Evolutionary conservation across 768 basidiomycete species (phyloP), one percentile per base, ranked within the genome.

Genomic region (Collybia sp.): DNA sequence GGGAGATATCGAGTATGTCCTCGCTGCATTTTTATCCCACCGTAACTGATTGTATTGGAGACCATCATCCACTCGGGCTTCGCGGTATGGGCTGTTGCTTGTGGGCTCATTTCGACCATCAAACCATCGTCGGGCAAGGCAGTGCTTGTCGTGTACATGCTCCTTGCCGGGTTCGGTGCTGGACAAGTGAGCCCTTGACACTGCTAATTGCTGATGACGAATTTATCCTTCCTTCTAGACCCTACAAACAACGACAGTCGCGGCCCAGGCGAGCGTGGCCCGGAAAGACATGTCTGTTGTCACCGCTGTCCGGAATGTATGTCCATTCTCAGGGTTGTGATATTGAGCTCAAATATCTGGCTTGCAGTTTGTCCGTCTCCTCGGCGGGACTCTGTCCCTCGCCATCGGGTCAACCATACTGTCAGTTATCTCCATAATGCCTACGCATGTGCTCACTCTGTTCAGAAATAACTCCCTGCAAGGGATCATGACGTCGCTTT

Each of bases 231-330:
- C 13, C 41, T 25, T 6, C n/a, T 42, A 81, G 76, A 80, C 77
- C 0, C 54, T 77, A 12, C 77, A 79, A 58, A 84, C 82, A 0
- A 84, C 82, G 0, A 86, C 83, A 0, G 78, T 86, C 6, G 83
- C 83, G 0, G 82, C 78, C 6, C 88, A 90, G 57, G 85, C 85
- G 0, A 81, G 83, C 18, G 87, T 89, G 0, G 62, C 77, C 0
- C 65, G 86, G 33, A 70, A 70, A 34, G 86, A 90, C 49, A 87
- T 89, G 85, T 82, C 83, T 1, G 82, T 85, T 8, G 85, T 88
- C 0, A 88, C 86, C 0, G 80, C 79, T 0, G 74, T 80, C 45
- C 71, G 82, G 41, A 84, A 83, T 57, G 80, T 80, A 45, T 31
- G 72, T 51, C 6, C 25, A 2, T 45, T 15, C 5, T 12, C 2